Evolutionary conservation across 257 asterid genomes (phyloP), one percentile per base, ranked within the genome.

Genomic region (Plectranthus barbatus): DNA sequence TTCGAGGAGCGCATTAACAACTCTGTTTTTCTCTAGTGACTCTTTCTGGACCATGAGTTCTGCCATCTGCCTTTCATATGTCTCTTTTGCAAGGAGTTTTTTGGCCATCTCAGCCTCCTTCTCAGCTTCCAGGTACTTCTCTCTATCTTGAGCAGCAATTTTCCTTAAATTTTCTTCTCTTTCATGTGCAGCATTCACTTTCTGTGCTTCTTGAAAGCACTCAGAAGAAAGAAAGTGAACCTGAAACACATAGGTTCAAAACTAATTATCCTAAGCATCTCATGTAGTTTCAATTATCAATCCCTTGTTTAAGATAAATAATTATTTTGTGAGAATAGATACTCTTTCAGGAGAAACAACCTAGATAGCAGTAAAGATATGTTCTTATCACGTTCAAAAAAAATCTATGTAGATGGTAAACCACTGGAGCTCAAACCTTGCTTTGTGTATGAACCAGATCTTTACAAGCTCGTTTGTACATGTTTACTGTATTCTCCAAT

Each of bases 381-480:
- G 12, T 9, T 64, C 52, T 33, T 40, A 23, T 66, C 56, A 59
- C 55, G 39, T 59, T 51, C n/a, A n/a, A n/a, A n/a, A 34, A 52
- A 40, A 8, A 52, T 39, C 14, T 3, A 44, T 40, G 26, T 46
- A 36, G 10, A 31, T 6, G 29, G 56, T 65, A 65, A 73, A 68
- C 56, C 21, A 62, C 56, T 72, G 20, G 72, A 66, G 53, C 26
- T 50, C 70, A 55, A 74, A 88, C 98, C 94, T 81, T 74, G 70
- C 76, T 79, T 60, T 73, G 90, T 72, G 87, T 76, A 74, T 69
- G 76, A 67, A 83, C 76, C 64, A 91, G 80, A 59, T 83, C 90
- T 68, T 77, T 79, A 67, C 95, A 84, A 62, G 95, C 86, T 77
- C 48, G 91, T 61, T 68, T 84, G 72, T 91, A 91, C 88, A 86